phyloP scores from a whole-genome alignment of 495 filamentous ascomycete species.

The Neurospora discreta region DNA sequence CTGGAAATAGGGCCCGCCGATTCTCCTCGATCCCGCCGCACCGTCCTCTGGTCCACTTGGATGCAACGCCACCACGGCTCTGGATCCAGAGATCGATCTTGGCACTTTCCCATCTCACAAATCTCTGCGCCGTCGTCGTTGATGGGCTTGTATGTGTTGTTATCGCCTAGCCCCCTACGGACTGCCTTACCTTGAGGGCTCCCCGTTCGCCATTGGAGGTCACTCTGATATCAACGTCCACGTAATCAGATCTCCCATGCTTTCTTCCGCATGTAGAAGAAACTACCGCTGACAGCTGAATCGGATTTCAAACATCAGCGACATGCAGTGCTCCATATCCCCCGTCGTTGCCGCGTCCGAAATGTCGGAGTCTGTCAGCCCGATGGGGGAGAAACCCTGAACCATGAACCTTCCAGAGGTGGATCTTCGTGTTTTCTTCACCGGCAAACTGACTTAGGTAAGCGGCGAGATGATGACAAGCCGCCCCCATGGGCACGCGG shows the following conservation, averaged over 20 bases:
- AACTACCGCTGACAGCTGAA: background rate
- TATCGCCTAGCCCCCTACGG: background rate
- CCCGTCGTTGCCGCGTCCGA: background rate
- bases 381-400: background rate
- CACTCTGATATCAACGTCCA: background rate
- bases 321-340: background rate
- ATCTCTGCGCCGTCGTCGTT: background rate
- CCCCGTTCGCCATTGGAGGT: background rate
- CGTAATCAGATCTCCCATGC: background rate
- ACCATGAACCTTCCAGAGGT: background rate
- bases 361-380: background rate
- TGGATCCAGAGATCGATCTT: background rate
- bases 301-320: background rate
- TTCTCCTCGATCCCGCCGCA: background rate
- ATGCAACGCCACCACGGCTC: background rate
- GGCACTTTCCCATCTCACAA: background rate
- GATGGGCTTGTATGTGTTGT: background rate
- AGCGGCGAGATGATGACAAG: background rate
- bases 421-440: background rate
- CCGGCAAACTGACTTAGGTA: background rate
- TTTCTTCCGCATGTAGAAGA: background rate
- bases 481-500: background rate
- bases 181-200: background rate
- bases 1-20: background rate
- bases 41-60: background rate